Evolutionary conservation across 306 rosid genomes (phyloP), one percentile per base, ranked within the genome.

Genomic region (Rosa chinensis): DNA sequence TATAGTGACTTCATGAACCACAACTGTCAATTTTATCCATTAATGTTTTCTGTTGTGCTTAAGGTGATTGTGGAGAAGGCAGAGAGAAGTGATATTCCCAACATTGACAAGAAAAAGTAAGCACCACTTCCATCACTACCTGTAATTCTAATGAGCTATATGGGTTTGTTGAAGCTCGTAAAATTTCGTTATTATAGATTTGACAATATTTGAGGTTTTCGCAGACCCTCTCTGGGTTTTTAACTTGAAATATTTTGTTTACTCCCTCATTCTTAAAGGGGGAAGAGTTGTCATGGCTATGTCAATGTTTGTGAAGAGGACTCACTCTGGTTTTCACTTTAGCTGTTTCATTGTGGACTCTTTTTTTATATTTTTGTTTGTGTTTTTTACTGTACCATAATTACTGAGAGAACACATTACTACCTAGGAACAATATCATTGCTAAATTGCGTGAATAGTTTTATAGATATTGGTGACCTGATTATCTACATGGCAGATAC

Each of bases 51-150:
- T 55, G 72, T 56, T 75, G 43, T 75, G 70, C n/a, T 78, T 44
- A 10, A 86, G 88, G 88, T 85, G 39, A 81, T 85, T 70, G 85
- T 81, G 75, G 88, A 85, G 80, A 85, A 78, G 77, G 80, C 78
- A 16, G 83, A 81, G 77, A 85, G 87, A 87, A 85, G 88, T 35
- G 88, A 87, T 52, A 85, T 87, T 85, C 88, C 90, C 61, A 78
- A 78, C 68, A 85, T 88, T 63, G 89, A 88, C 71, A 83, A 85
- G 81, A 88, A 88, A 81, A 88, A 88, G 91, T 85, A 83, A 74
- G 82, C 48, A 32, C 40, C 56, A 44, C 7, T 64, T 73, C 55
- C 58, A 12, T 18, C 23, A 39, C 20, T 3, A 21, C 21, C 47
- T n/a, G 17, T 32, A 66, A 16, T 68, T 75, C 50, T 70, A 25